Conservation (phyloP, 129 eudicot species). For the Helianthus tuberosus region DNA sequence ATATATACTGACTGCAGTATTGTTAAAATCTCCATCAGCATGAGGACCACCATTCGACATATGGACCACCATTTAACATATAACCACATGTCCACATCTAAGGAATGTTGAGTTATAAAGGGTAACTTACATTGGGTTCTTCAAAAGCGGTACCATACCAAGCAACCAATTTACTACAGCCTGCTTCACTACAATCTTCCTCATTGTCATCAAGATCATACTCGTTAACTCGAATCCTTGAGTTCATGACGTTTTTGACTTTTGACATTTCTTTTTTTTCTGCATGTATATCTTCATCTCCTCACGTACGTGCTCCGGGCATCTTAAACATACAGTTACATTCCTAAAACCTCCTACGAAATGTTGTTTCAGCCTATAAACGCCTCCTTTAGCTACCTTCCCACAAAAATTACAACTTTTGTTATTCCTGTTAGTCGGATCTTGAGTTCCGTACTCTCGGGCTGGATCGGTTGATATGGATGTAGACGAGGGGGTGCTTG, state of each 20-base stretch:
- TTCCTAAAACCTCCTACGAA: not conserved
- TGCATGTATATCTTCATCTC: not conserved
- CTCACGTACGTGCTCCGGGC: not conserved
- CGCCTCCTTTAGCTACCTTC: not conserved
- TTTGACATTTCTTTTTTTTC: not conserved
- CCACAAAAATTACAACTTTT: not conserved
- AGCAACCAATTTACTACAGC: not conserved
- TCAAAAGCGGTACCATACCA: too few relatives aligned
- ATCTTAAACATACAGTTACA: not conserved
- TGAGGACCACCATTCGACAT: too few relatives aligned
- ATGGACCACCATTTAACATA: too few relatives aligned
- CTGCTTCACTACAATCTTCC: conserved; percentile 6
- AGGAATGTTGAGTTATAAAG: too few relatives aligned
- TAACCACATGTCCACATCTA: too few relatives aligned
- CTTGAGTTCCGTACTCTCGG: not conserved
- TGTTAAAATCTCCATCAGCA: too few relatives aligned
- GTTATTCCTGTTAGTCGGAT: not conserved
- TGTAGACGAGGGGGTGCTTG: not conserved
- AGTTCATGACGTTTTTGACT: not conserved
- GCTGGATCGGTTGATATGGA: not conserved
- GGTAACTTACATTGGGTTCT: too few relatives aligned
- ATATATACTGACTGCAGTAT: too few relatives aligned
- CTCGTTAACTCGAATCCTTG: not conserved
- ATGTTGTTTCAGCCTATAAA: conserved; percentile 6
- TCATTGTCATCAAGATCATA: not conserved